Percentiles rank a stretch among this genome's conserved stretches.
Evolutionary conservation across 2,329 filamentous ascomycete species (phyloP).

Genomic region (Monosporascus sp.): DNA sequence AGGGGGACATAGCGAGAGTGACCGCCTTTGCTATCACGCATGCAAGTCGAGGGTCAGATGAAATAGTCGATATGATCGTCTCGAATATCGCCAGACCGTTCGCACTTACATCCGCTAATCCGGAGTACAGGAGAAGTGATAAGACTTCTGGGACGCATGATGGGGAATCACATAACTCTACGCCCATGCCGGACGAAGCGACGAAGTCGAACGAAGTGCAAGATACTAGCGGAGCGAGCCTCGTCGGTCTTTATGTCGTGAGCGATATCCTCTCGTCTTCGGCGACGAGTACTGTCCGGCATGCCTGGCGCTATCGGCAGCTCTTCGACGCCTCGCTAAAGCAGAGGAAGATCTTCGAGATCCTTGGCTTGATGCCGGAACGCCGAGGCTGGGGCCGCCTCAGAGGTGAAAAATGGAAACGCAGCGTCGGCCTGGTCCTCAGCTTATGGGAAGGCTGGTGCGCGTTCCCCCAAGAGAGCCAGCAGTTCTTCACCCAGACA

Average conservation of each 20-base stretch:
- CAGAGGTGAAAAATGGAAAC: constrained; percentile 78
- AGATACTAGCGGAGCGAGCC: constrained; percentile 67
- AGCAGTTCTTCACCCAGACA: constrained; percentile 62
- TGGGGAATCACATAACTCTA: constrained; percentile 31
- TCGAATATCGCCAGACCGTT: constrained; percentile 77
- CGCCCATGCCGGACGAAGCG: constrained; percentile 33
- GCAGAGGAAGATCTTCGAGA: constrained; percentile 63
- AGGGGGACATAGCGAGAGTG: constrained; percentile 80
- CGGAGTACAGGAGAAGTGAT: constrained; percentile 39
- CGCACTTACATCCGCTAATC: constrained; percentile 65
- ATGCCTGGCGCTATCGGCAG: constrained; percentile 81
- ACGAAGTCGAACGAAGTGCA: constrained; percentile 35
- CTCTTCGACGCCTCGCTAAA: constrained; percentile 71
- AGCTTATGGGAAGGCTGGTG: constrained; percentile 68
- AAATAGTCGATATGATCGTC: constrained; percentile 85
- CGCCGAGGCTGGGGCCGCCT: constrained; percentile 74
- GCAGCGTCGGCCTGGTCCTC: constrained; percentile 65
- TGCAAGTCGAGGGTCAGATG: constrained; percentile 76
- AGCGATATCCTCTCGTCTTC: constrained; percentile 74
- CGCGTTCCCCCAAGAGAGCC: constrained; percentile 67
- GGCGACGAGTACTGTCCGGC: constrained; percentile 70
- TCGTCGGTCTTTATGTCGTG: constrained; percentile 74
- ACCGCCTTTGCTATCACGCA: constrained; percentile 87
- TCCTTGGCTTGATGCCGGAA: constrained; percentile 68
- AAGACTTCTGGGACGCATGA: constrained; percentile 33